Base-by-base conservation (phyloP, 257 asterid genomes). In the Eustoma russellianum region DNA sequence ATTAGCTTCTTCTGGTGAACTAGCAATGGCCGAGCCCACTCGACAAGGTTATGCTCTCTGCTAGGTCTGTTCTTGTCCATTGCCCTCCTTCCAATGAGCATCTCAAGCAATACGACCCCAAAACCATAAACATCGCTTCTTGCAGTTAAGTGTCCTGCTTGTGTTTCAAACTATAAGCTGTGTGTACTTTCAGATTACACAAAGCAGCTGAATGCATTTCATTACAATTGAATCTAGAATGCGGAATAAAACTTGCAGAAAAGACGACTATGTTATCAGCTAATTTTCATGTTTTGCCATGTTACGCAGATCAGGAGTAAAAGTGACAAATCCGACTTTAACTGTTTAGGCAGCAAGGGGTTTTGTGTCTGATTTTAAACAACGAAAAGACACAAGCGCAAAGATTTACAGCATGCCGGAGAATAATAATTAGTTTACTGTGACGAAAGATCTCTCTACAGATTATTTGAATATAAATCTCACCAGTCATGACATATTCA, bases 401-500 rank as follows among this genome's bases (percentile, higher is more conserved):
- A 11, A 38, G 7, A 38, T 5, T 3, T 38, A 4, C 12, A 38
- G 19, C 8, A 17, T 11, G 41, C 9, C 9, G 17, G 18, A 57
- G 15, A 61, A 52, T 7, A 28, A 14, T 35, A 28, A 24, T n/a
- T 33, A 5, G 43, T 19, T 28, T 14, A 52, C 30, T 52, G 18
- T 30, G 16, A 24, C 14, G 19, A 50, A 34, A 24, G 8, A 24
- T 6, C 18, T 17, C 9, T 24, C 14, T 24, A 24, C 2, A 24
- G 3, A 24, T 50, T 33, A 30, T 9, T 41, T 14, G 49, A 47
- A 30, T 19, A 55, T 52, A 52, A 61, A 41, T 69, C 93, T 80
- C 71, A 91, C 98, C 97, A 2, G 96, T 91, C 98, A 91, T 87
- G 70, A 91, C 88, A 73, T 91, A 91, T 71, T 91, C 98, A 0